Base-by-base conservation (phyloP, 306 rosid species). In the Ammopiptanthus mongolicus region DNA sequence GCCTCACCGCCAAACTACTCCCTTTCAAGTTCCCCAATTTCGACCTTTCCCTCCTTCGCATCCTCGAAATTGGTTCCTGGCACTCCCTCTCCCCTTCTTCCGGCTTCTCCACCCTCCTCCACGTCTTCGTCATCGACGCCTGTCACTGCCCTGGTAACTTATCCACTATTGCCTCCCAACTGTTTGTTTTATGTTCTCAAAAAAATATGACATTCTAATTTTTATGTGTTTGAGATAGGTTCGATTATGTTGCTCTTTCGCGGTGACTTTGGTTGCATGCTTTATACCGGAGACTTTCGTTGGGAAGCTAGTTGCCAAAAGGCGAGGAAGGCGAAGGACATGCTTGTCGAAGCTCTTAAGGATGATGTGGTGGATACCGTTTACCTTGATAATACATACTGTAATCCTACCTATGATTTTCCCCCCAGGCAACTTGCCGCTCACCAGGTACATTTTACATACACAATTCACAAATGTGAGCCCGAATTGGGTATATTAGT, bases 371-470 rank as follows among this genome's bases (percentile, higher is more conserved):
- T 88, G 12, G 90, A 87, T 60, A 66, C 76, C 25, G 73, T 88
- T 75, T 74, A 91, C 76, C 68, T 91, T 82, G 96, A 91, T 62
- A 91, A 91, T 65, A 91, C 93, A 9, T 91, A 91, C 73, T 87
- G 90, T 77, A 91, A 88, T 65, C 96, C 96, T 28, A 75, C 78
- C 5, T 83, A 85, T 80, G 85, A 71, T 80, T 91, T 91, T 59
- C 93, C 91, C 0, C 29, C 87, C 36, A 87, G 96, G 15, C 64
- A 67, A 58, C 58, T 83, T 42, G 85, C 91, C 2, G 87, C 91
- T 14, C 85, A 81, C 69, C 85, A 83, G 96, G 96, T 91, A 2
- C 47, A 11, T 3, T 37, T n/a, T n/a, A n/a, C n/a, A n/a, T n/a
- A n/a, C n/a, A n/a, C n/a, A n/a, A n/a, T n/a, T n/a, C n/a, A n/a